These are phyloP conservation scores for Tuber aestivum DNA, from an alignment of 495 filamentous ascomycete species.

Conservation along the genomic window DNA sequence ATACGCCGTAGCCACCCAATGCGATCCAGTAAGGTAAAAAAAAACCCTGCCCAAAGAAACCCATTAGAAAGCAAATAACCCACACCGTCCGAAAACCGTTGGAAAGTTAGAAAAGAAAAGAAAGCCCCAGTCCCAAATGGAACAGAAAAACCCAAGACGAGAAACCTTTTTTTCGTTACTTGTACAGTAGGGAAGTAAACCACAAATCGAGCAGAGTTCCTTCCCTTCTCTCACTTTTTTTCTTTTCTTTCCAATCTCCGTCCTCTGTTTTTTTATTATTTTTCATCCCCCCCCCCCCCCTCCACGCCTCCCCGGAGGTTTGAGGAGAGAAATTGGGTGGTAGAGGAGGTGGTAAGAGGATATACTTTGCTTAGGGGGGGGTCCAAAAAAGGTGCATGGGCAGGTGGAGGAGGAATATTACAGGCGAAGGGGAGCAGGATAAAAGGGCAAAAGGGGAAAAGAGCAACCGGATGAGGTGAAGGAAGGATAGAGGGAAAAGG, in stretches of 20 bases:
- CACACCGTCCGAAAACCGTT: background rate
- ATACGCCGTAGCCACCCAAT: background rate
- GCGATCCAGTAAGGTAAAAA: background rate
- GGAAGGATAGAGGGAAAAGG: background rate
- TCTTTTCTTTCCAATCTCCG: background rate
- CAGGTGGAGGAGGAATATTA: background rate
- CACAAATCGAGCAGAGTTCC: background rate
- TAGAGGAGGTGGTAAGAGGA: background rate
- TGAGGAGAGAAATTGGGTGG: background rate
- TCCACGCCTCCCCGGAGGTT: background rate
- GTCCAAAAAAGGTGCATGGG: background rate
- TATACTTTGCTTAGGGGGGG: background rate
- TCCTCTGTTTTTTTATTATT: background rate
- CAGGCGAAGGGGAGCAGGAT: background rate
- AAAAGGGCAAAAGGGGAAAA: background rate
- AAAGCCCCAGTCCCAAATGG: background rate
- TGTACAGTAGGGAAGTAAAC: background rate
- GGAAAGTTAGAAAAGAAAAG: background rate
- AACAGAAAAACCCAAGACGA: background rate
- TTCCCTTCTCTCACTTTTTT: background rate
- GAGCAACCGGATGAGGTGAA: background rate
- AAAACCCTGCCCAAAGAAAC: background rate
- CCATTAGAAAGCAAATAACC: constrained; percentile 3
- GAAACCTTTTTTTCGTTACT: background rate
- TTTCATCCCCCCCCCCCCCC: background rate